Conservation (phyloP, 768 basidiomycete species). For the Scleroderma bovista region DNA sequence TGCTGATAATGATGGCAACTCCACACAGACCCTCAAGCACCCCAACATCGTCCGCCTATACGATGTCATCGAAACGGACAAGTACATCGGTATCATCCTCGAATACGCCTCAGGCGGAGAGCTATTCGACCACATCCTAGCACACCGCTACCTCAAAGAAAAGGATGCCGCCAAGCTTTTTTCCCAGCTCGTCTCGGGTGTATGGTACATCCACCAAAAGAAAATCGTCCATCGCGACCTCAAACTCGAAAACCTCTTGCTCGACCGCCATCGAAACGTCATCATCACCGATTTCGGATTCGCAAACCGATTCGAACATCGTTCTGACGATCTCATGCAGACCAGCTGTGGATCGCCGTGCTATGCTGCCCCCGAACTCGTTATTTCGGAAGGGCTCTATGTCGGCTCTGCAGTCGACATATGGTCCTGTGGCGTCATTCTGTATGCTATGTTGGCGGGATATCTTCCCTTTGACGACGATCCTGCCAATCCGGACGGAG, state of each 20-base stretch:
- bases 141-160: slow-evolving; percentile 93
- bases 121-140: slow-evolving; percentile 97
- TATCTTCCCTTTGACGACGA: slow-evolving; percentile 99
- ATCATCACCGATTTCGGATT: slow-evolving; percentile 99
- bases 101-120: slow-evolving; percentile 99
- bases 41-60: slow-evolving; percentile 97
- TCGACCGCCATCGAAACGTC: slow-evolving; percentile 95
- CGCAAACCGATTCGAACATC: slow-evolving; percentile 94
- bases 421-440: slow-evolving; percentile 93
- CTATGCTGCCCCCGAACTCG: slow-evolving; percentile 96
- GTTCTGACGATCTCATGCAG: slow-evolving; percentile 93
- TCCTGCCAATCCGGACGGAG: slow-evolving; percentile 96
- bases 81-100: slow-evolving; percentile 98
- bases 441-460: slow-evolving; percentile 95
- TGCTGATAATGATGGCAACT: slow-evolving; percentile 4
- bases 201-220: slow-evolving; percentile 98
- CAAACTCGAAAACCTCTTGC: slow-evolving; percentile 95
- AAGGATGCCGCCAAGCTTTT: slow-evolving; percentile 93
- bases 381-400: slow-evolving; percentile 95
- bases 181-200: slow-evolving; percentile 96
- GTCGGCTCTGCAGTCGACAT: slow-evolving; percentile 98
- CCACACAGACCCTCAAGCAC: slow-evolving; percentile 77
- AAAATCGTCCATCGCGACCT: slow-evolving; percentile 99
- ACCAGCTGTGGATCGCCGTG: slow-evolving; percentile 96
- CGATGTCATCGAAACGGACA: slow-evolving; percentile 99